Evolutionary conservation across 179 eudicot species (phyloP).

Genomic region (Carnegiea gigantea): DNA sequence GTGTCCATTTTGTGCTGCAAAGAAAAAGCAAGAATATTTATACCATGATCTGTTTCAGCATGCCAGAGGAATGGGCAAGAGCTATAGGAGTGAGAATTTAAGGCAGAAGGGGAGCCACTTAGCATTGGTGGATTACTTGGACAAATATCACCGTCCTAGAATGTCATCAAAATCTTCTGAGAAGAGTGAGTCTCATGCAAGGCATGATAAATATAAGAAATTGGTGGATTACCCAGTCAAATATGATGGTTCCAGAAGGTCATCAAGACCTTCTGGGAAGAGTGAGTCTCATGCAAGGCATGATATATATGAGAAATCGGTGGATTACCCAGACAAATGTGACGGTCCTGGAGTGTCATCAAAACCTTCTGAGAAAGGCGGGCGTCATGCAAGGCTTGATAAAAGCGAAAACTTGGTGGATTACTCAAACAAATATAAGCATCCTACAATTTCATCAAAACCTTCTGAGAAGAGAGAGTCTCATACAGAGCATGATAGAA

Average conservation of each 20-base stretch:
- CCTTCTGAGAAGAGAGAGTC: neutral
- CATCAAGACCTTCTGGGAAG: neutral
- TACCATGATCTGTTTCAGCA: conserved; percentile 39
- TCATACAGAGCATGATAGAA: no score
- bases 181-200: neutral
- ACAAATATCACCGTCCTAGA: conserved; percentile 31
- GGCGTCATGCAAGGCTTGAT: no score
- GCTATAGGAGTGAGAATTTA: conserved; percentile 27
- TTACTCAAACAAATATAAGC: neutral
- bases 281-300: neutral
- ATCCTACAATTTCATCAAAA: conserved; percentile 4
- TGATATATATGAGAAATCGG: neutral
- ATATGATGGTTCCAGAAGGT: conserved; percentile 27
- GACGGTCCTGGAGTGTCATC: conserved; percentile 8
- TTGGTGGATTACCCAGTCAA: conserved; percentile 26
- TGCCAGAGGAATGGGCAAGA: conserved; percentile 42
- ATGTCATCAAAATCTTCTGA: neutral
- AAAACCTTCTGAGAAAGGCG: neutral
- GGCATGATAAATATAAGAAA: neutral
- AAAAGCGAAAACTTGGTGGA: no score
- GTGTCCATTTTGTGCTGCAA: conserved; percentile 37
- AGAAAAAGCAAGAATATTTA: conserved; percentile 22
- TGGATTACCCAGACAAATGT: neutral
- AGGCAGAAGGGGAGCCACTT: conserved; percentile 36
- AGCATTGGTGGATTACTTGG: conserved; percentile 35